These are phyloP conservation scores for Celoporthe dispersa DNA, from an alignment of 2,329 filamentous ascomycete genomes.

Conservation along the genomic window DNA sequence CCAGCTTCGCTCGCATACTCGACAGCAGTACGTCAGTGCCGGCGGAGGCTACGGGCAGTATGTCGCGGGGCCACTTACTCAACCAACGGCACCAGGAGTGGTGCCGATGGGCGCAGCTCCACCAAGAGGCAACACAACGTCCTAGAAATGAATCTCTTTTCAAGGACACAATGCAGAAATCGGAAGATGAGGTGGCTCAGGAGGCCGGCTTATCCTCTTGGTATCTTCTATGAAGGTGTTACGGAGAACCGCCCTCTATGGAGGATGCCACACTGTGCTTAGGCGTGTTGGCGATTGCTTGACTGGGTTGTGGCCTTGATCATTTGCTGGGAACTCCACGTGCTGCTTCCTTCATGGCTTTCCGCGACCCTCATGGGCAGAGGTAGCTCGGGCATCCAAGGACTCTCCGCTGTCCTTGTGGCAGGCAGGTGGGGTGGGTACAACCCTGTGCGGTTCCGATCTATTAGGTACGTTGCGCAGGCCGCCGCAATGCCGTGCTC, in stretches of 20 bases:
- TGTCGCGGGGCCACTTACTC: constrained; percentile 26
- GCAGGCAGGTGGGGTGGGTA: not conserved
- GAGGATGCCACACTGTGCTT: not conserved
- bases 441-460: not conserved
- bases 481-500: not conserved
- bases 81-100: constrained; percentile 7
- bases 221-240: not conserved
- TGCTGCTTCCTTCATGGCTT: not conserved
- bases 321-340: not conserved
- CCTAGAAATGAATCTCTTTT: not conserved
- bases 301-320: not conserved
- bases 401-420: not conserved
- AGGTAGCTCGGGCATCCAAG: not conserved
- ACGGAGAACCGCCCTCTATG: not conserved
- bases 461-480: not conserved
- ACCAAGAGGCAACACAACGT: not conserved
- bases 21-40: constrained; percentile 32
- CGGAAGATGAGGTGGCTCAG: not conserved
- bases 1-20: constrained; percentile 35
- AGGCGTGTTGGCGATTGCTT: not conserved
- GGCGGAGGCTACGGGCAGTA: constrained; percentile 34
- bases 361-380: not conserved
- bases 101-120: not conserved
- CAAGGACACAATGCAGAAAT: not conserved
- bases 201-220: not conserved